Conservation (phyloP, 257 asterid species). For the Fraxinus excelsior region DNA sequence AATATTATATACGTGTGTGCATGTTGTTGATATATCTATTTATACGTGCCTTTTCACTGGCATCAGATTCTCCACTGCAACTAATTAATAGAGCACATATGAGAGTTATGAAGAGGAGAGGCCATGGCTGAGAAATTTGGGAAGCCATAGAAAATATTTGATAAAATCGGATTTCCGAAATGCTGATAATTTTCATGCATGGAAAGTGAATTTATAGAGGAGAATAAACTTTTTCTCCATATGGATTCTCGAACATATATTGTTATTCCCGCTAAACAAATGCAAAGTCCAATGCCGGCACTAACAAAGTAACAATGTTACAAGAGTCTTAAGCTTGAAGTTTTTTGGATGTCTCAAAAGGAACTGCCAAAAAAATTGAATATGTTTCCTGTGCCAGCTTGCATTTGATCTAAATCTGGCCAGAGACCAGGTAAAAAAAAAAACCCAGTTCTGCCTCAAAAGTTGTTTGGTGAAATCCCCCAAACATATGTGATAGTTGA, state of each 20-base stretch:
- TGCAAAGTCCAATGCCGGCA: conserved; percentile 34
- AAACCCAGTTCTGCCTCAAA: too few relatives aligned
- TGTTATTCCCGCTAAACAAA: conserved; percentile 36
- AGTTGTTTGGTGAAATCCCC: too few relatives aligned
- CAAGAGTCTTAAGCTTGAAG: not conserved
- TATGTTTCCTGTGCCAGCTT: not conserved
- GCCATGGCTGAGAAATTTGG: conserved; percentile 23
- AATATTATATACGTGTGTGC: not conserved
- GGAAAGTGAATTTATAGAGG: conserved; percentile 28
- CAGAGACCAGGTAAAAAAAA: too few relatives aligned
- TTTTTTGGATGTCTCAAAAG: not conserved
- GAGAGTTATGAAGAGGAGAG: conserved; percentile 28
- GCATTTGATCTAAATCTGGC: too few relatives aligned
- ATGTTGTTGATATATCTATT: not conserved
- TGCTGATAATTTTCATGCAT: conserved; percentile 9
- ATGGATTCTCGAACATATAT: conserved; percentile 20
- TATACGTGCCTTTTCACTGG: conserved; percentile 40
- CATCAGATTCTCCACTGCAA: conserved; percentile 32
- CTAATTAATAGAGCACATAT: conserved; percentile 22
- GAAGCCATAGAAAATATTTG: conserved; percentile 22
- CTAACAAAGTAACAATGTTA: not conserved
- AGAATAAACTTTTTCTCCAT: not conserved
- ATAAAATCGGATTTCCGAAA: not conserved
- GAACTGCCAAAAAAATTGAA: not conserved
- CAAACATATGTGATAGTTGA: too few relatives aligned